Percentiles rank a stretch among this genome's conserved stretches.
phyloP scores from a whole-genome alignment of 2,329 filamentous ascomycete species.

The Trichoderma sp. region DNA sequence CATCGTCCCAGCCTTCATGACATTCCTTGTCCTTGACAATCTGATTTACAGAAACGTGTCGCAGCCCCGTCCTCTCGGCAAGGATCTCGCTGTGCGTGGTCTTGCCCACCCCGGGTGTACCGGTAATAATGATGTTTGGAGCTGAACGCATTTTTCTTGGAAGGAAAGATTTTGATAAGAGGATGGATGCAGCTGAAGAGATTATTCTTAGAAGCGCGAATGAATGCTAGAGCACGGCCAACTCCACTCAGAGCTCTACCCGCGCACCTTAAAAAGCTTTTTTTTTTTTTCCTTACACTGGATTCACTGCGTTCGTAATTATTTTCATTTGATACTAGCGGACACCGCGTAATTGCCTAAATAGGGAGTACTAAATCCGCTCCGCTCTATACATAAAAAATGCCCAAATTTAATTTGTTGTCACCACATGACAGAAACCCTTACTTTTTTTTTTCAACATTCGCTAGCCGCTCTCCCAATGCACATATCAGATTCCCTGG shows the following conservation, averaged over 20 bases:
- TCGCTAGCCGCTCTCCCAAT: slow-evolving; percentile 19
- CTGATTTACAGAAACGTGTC: slow-evolving; percentile 86
- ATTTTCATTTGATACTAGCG: slow-evolving; percentile 25
- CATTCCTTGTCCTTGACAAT: slow-evolving; percentile 87
- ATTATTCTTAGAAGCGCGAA: not conserved
- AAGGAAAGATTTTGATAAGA: not conserved
- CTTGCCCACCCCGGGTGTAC: slow-evolving; percentile 94
- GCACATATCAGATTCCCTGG: slow-evolving; percentile 6
- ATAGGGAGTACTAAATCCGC: slow-evolving; percentile 33
- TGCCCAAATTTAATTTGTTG: slow-evolving; percentile 23
- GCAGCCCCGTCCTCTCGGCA: slow-evolving; percentile 73
- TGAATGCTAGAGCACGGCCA: slow-evolving; percentile 12
- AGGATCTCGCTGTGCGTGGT: slow-evolving; percentile 87
- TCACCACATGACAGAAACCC: slow-evolving; percentile 20
- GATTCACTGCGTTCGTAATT: slow-evolving; percentile 11
- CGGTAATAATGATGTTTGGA: slow-evolving; percentile 94
- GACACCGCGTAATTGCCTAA: slow-evolving; percentile 26
- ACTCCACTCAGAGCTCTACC: slow-evolving; percentile 15
- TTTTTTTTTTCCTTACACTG: not conserved
- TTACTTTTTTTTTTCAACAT: slow-evolving; percentile 4
- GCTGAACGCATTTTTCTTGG: slow-evolving; percentile 49
- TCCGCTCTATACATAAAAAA: slow-evolving; percentile 28
- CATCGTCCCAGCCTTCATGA: slow-evolving; percentile 85
- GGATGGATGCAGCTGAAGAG: not conserved
- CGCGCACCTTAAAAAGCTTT: not conserved